These are phyloP conservation scores for Talaromyces nanjingensis DNA, from an alignment of 495 filamentous ascomycete species.

Conservation along the genomic window DNA sequence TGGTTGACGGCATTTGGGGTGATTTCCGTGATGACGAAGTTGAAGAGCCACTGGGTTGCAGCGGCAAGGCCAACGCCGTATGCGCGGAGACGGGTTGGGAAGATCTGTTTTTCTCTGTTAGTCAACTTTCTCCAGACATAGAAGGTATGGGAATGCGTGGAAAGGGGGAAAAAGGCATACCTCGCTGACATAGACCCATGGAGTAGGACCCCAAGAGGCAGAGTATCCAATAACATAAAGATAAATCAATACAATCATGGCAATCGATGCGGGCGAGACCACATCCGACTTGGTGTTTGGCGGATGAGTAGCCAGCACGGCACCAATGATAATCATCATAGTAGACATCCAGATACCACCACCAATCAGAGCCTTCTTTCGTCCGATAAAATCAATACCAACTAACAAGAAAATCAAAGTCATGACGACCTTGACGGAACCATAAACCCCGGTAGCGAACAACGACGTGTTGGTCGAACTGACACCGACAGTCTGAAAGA, in stretches of 20 bases:
- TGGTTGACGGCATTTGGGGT: constrained; percentile 34
- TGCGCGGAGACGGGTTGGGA: constrained; percentile 61
- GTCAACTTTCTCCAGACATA: background rate
- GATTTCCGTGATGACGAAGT: constrained; percentile 36
- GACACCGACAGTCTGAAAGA: constrained; percentile 43
- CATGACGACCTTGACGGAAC: constrained; percentile 45
- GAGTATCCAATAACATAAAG: constrained; percentile 43
- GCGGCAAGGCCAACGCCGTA: constrained; percentile 64
- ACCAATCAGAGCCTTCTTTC: constrained; percentile 59
- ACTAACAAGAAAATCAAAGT: constrained; percentile 59
- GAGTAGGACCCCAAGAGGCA: constrained; percentile 35
- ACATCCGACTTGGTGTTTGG: constrained; percentile 20
- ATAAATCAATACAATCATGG: constrained; percentile 49
- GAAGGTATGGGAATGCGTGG: background rate
- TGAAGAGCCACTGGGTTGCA: constrained; percentile 43
- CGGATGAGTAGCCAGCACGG: constrained; percentile 48
- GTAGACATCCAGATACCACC: constrained; percentile 60
- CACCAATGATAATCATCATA: constrained; percentile 73
- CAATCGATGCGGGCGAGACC: constrained; percentile 34
- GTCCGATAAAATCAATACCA: constrained; percentile 62
- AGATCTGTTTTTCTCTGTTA: constrained; percentile 47
- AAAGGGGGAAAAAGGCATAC: constrained; percentile 11
- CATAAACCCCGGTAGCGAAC: constrained; percentile 47
- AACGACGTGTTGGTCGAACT: constrained; percentile 35
- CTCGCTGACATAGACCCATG: constrained; percentile 50